Conservation (phyloP, 1,284 basidiomycete genomes). For the Marasmius fiardii region DNA sequence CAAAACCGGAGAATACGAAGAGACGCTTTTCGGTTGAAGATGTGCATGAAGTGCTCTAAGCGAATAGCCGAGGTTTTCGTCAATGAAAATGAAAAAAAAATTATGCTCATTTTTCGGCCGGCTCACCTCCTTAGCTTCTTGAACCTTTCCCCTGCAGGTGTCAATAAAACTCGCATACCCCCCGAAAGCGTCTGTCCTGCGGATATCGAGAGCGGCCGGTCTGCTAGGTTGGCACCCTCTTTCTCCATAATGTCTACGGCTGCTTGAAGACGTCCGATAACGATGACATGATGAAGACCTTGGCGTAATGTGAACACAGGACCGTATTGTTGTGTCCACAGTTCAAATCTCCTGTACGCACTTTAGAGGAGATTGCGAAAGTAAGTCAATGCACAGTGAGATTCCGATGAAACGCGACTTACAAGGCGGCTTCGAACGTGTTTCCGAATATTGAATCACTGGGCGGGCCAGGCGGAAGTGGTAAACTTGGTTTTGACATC, state of each 20-base stretch:
- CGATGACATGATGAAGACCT: constrained; percentile 31
- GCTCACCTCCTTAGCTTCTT: constrained; percentile 21
- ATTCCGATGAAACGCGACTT: neutral
- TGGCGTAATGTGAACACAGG: constrained; percentile 41
- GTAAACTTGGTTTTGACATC: neutral
- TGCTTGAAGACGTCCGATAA: constrained; percentile 41
- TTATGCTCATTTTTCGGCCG: neutral
- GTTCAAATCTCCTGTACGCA: constrained; percentile 42
- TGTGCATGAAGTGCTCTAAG: constrained; percentile 31
- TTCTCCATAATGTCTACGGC: constrained; percentile 38
- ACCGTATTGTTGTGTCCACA: constrained; percentile 43
- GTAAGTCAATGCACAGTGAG: no score
- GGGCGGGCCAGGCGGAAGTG: constrained; percentile 13
- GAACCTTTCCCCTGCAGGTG: constrained; percentile 21
- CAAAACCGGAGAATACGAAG: constrained; percentile 31
- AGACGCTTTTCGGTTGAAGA: constrained; percentile 31
- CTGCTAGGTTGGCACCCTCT: constrained; percentile 24
- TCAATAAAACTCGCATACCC: constrained; percentile 21
- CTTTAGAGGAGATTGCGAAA: constrained; percentile 19
- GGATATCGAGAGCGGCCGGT: constrained; percentile 28
- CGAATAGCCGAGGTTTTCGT: neutral
- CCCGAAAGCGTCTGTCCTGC: constrained; percentile 24
- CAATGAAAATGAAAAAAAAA: neutral
- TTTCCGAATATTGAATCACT: constrained; percentile 13
- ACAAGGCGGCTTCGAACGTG: constrained; percentile 13